These are phyloP conservation scores for Emericellopsis terricola DNA, from an alignment of 495 filamentous ascomycete genomes.

Conservation along the genomic window DNA sequence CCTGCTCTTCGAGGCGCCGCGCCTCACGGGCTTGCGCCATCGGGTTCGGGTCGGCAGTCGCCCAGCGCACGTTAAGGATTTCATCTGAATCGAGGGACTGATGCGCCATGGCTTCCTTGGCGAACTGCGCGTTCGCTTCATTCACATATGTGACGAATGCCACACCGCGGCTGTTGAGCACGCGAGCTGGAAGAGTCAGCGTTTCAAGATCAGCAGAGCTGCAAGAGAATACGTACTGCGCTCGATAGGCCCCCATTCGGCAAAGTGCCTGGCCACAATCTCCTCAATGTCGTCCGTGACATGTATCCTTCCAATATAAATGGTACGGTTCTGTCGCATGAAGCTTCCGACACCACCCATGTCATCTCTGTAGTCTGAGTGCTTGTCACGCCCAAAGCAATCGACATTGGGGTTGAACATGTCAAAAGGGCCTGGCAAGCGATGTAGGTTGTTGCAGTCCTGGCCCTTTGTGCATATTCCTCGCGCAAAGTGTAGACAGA, in stretches of 20 bases:
- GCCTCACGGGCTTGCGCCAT: conserved; percentile 88
- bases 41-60: conserved; percentile 90
- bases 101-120: conserved; percentile 76
- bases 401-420: conserved; percentile 81
- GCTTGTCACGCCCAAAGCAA: conserved; percentile 82
- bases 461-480: conserved; percentile 71
- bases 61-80: conserved; percentile 93
- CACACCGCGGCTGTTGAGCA: conserved; percentile 81
- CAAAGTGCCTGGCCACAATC: conserved; percentile 81
- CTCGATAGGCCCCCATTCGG: conserved; percentile 87
- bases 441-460: conserved; percentile 89
- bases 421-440: conserved; percentile 67
- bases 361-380: conserved; percentile 76
- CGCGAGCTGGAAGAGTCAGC: conserved; percentile 28
- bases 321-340: conserved; percentile 75
- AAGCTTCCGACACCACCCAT: conserved; percentile 94
- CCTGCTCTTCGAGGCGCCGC: conserved; percentile 81
- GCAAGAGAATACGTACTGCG: conserved; percentile 26
- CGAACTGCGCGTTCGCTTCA: conserved; percentile 76
- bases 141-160: conserved; percentile 82
- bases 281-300: conserved; percentile 97
- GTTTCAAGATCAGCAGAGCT: conserved; percentile 5
- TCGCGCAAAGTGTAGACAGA: conserved; percentile 76
- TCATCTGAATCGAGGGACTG: conserved; percentile 71
- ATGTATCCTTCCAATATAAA: conserved; percentile 86